Conservation (phyloP, 495 filamentous ascomycete genomes). For the Apiosordaria backusii region DNA sequence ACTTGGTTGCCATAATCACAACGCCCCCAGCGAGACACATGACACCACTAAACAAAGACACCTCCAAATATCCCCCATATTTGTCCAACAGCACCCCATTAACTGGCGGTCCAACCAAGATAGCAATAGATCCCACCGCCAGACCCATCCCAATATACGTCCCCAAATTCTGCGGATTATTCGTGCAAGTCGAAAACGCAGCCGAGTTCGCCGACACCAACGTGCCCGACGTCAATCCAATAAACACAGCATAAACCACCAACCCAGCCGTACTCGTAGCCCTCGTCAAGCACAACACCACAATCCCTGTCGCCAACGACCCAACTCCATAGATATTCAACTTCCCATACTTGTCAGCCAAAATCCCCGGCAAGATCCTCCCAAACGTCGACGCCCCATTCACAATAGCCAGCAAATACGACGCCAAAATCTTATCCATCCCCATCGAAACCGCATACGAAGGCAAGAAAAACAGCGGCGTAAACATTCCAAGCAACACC, state of each 20-base stretch:
- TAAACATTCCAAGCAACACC: slow-evolving; percentile 50
- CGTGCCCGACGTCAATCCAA: slow-evolving; percentile 43
- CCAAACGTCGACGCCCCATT: slow-evolving; percentile 55
- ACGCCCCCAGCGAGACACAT: slow-evolving; percentile 35
- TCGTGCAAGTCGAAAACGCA: slow-evolving; percentile 40
- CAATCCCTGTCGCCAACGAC: slow-evolving; percentile 35
- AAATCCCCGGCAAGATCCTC: slow-evolving; percentile 52
- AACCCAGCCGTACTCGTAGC: slow-evolving; percentile 37
- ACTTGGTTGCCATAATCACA: slow-evolving; percentile 31
- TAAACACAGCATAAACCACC: slow-evolving; percentile 35
- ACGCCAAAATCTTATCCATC: slow-evolving; percentile 49
- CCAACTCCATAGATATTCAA: slow-evolving; percentile 45
- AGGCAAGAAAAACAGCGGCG: slow-evolving; percentile 56
- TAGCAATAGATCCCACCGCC: slow-evolving; percentile 39
- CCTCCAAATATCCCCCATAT: slow-evolving; percentile 40
- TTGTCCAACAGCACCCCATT: slow-evolving; percentile 46
- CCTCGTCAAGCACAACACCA: slow-evolving; percentile 43
- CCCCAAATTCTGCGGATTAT: slow-evolving; percentile 45
- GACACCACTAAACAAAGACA: slow-evolving; percentile 48
- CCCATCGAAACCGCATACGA: slow-evolving; percentile 49
- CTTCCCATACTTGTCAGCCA: slow-evolving; percentile 53
- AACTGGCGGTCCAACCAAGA: slow-evolving; percentile 52
- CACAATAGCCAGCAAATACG: slow-evolving; percentile 52
- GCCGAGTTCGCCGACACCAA: slow-evolving; percentile 47
- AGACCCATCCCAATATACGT: slow-evolving; percentile 57